phyloP scores from a whole-genome alignment of 139 green algal species.

The Chlamydomonas asymmetrica region DNA sequence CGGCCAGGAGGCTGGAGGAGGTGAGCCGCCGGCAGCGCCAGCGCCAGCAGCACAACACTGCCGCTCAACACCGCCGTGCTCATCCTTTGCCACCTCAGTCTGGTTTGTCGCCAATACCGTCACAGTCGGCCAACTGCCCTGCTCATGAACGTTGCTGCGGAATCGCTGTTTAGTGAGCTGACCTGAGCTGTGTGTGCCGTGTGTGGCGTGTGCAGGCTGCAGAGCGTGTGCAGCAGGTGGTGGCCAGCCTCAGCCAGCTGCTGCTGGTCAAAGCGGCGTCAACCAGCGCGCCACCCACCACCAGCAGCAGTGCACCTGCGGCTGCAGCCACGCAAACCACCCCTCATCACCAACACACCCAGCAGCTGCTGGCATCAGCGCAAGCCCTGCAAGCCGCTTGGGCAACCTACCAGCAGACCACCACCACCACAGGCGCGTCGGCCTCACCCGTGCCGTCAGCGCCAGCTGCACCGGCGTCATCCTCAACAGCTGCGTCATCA shows the following conservation, averaged over 20 bases:
- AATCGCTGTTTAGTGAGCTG: background rate
- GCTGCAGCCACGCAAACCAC: background rate
- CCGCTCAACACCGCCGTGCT: background rate
- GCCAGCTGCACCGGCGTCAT: too few species aligned
- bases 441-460: slow-evolving; percentile 2
- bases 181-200: background rate
- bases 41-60: too few species aligned
- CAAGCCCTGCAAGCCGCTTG: slow-evolving; percentile 34
- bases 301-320: slow-evolving; percentile 1
- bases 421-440: background rate
- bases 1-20: slow-evolving; percentile 49
- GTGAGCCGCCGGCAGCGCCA: too few species aligned
- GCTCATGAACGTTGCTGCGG: too few species aligned
- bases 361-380: slow-evolving; percentile 19
- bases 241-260: slow-evolving; percentile 28
- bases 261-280: slow-evolving; percentile 30
- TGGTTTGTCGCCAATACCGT: too few species aligned
- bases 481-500: too few species aligned
- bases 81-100: too few species aligned
- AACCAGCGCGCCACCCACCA: slow-evolving; percentile 9
- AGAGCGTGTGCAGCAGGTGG: slow-evolving; percentile 28
- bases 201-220: slow-evolving; percentile 5
- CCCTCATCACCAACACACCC: background rate
- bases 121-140: too few species aligned
- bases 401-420: slow-evolving; percentile 18